These are phyloP conservation scores for Xerocomellus dryophilus DNA, from an alignment of 768 basidiomycete genomes.

Conservation along the genomic window DNA sequence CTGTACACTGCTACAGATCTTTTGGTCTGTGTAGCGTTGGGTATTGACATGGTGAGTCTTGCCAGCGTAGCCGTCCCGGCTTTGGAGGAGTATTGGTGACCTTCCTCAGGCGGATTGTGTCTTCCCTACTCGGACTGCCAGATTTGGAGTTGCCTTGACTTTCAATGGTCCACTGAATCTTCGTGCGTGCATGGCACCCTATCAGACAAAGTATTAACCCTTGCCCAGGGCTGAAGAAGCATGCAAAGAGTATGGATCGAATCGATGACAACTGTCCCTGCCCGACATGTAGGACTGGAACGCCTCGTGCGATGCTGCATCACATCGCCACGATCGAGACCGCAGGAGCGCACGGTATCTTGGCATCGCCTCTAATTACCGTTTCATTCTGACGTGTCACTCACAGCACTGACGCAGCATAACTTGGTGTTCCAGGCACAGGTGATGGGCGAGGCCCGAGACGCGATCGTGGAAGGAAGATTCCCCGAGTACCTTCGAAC, in stretches of 20 bases:
- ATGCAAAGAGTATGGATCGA: slow-evolving; percentile 63
- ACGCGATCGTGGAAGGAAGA: slow-evolving; percentile 72
- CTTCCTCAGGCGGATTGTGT: slow-evolving; percentile 79
- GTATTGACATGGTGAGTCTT: slow-evolving; percentile 77
- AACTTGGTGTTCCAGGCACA: slow-evolving; percentile 85
- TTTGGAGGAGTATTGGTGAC: background rate
- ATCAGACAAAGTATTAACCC: slow-evolving; percentile 6
- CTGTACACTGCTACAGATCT: slow-evolving; percentile 52
- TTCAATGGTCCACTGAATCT: slow-evolving; percentile 80
- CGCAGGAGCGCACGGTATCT: slow-evolving; percentile 76
- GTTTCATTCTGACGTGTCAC: slow-evolving; percentile 12
- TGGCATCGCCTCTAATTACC: slow-evolving; percentile 15
- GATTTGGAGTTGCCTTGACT: slow-evolving; percentile 88
- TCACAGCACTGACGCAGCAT: slow-evolving; percentile 72
- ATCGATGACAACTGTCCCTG: slow-evolving; percentile 82
- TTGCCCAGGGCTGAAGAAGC: slow-evolving; percentile 50
- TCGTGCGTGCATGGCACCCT: slow-evolving; percentile 38
- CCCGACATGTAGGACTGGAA: slow-evolving; percentile 71
- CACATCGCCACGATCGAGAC: slow-evolving; percentile 79
- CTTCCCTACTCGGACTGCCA: slow-evolving; percentile 87
- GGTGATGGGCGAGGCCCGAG: slow-evolving; percentile 80
- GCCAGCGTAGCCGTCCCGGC: background rate
- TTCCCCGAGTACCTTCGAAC: slow-evolving; percentile 75
- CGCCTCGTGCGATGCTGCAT: slow-evolving; percentile 72
- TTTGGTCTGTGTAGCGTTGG: slow-evolving; percentile 87